phyloP scores from a whole-genome alignment of 1,139 yeast genomes.

The Hansenula lynferdii region DNA sequence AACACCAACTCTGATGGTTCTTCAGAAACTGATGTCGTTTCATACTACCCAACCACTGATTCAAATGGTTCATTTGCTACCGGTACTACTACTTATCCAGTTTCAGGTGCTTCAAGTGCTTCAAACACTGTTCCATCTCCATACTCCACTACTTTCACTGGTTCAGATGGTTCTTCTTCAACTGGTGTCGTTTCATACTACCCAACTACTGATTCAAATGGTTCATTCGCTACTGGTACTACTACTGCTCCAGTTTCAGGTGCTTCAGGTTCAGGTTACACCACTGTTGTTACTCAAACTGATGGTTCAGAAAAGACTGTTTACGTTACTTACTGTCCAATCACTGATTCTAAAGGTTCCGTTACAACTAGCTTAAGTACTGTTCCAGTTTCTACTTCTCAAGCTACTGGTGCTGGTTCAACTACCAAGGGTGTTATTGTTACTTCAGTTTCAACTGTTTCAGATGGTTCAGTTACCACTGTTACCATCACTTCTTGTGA shows the following conservation, averaged over 20 bases:
- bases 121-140: background rate
- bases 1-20: background rate
- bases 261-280: background rate
- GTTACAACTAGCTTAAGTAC: too few species aligned
- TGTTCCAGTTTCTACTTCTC: too few species aligned
- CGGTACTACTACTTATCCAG: background rate
- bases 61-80: background rate
- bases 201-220: background rate
- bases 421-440: too few species aligned
- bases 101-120: background rate
- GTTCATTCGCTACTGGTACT: background rate
- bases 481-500: too few species aligned
- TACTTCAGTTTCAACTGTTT: too few species aligned
- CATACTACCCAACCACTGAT: background rate
- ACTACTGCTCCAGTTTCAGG: background rate
- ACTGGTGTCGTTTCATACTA: background rate
- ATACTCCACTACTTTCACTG: background rate
- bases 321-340: background rate
- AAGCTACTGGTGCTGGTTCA: too few species aligned
- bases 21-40: background rate
- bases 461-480: too few species aligned
- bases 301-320: background rate
- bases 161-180: background rate
- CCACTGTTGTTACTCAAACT: conserved; percentile 30
- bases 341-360: too few species aligned